Evolutionary conservation across 768 basidiomycete species (phyloP).

Genomic region (Mycena leptocephala): DNA sequence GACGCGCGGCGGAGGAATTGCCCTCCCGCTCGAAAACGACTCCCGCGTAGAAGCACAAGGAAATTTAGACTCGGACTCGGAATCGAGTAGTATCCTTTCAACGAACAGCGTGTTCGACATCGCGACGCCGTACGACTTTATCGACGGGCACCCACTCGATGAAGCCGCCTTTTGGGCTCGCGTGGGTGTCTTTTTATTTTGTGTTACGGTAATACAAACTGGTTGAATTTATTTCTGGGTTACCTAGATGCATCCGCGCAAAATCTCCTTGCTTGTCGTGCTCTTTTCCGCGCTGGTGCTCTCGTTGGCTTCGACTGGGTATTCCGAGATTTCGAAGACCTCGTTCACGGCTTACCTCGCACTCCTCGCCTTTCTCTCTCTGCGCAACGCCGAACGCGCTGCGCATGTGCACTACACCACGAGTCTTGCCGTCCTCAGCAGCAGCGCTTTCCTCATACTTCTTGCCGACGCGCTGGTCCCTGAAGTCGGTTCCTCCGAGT

Average conservation of each 20-base stretch:
- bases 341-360: not conserved
- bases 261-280: not conserved
- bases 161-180: slow-evolving; percentile 31
- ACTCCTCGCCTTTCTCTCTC: not conserved
- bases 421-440: not conserved
- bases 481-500: not conserved
- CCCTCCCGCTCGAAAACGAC: not conserved
- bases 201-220: not conserved
- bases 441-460: not conserved
- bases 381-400: not conserved
- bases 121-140: slow-evolving; percentile 19
- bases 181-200: not conserved
- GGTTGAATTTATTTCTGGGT: not conserved
- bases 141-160: slow-evolving; percentile 19
- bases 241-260: slow-evolving; percentile 3
- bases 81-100: not conserved
- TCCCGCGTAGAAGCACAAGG: not conserved
- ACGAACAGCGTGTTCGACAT: slow-evolving; percentile 14
- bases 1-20: not conserved
- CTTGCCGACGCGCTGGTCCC: slow-evolving; percentile 2
- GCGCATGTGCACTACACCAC: not conserved
- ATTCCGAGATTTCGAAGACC: not conserved
- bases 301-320: not conserved
- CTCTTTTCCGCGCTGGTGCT: not conserved
- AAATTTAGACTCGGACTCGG: too few species aligned